phyloP scores from a whole-genome alignment of 2,329 filamentous ascomycete genomes.

The Botrytis tulipae region DNA sequence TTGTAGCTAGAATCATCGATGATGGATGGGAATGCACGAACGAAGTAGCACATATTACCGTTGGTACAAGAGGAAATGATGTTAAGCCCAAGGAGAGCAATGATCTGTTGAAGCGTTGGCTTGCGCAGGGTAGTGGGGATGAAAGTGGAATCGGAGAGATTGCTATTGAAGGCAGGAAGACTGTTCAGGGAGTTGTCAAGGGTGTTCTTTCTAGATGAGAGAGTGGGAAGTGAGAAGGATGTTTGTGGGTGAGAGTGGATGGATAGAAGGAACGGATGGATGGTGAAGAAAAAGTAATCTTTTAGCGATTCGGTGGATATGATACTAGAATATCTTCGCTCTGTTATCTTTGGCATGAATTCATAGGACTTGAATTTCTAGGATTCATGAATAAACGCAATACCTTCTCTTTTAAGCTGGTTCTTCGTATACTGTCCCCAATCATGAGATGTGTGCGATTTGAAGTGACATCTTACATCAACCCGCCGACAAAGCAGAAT shows the following conservation, averaged over 20 bases:
- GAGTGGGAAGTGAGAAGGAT: neutral
- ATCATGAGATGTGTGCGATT: neutral
- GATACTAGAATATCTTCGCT: conserved; percentile 5
- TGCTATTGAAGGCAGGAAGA: conserved; percentile 31
- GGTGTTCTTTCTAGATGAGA: conserved; percentile 32
- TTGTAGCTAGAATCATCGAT: conserved; percentile 73
- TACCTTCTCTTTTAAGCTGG: neutral
- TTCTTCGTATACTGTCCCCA: neutral
- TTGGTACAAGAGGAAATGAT: conserved; percentile 71
- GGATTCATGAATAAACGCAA: neutral
- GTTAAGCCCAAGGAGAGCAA: conserved; percentile 97
- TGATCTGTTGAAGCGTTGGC: conserved; percentile 72
- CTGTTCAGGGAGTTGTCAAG: conserved; percentile 36
- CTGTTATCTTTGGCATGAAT: neutral
- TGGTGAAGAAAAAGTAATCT: neutral
- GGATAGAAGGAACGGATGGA: neutral
- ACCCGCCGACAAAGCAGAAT: neutral
- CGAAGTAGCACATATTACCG: conserved; percentile 78
- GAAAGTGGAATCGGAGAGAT: conserved; percentile 37
- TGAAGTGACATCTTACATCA: neutral
- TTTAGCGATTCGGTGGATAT: neutral
- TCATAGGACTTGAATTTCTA: too few relatives aligned
- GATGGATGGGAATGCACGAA: conserved; percentile 71
- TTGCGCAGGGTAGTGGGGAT: conserved; percentile 53
- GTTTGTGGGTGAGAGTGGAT: neutral